These are phyloP conservation scores for Melampsora larici-populina DNA, from an alignment of 1,284 basidiomycete genomes.

Conservation along the genomic window DNA sequence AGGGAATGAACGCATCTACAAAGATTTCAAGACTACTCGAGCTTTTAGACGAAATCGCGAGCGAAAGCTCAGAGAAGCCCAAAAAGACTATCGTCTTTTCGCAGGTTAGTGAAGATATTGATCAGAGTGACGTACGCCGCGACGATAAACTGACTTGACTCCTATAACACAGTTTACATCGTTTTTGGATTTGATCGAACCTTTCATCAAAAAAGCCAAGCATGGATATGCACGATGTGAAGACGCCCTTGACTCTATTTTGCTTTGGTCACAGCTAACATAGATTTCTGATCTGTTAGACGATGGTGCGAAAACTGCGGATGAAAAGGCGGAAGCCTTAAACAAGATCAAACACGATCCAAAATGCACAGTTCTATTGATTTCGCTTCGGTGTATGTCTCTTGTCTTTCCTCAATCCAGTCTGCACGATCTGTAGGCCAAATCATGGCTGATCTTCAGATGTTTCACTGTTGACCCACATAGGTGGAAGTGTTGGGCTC, in stretches of 20 bases:
- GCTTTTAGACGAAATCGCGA: slow-evolving; percentile 47
- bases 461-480: neutral
- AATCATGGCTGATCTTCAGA: neutral
- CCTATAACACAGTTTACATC: slow-evolving; percentile 49
- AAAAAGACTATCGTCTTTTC: slow-evolving; percentile 51
- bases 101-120: slow-evolving; percentile 40
- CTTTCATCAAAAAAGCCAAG: slow-evolving; percentile 45
- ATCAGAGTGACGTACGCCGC: neutral
- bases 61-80: slow-evolving; percentile 6
- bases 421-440: neutral
- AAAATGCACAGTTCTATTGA: slow-evolving; percentile 29
- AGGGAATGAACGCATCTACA: slow-evolving; percentile 45
- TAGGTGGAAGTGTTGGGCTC: slow-evolving; percentile 61
- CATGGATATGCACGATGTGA: slow-evolving; percentile 50
- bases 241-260: neutral
- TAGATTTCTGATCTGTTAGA: slow-evolving; percentile 9
- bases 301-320: slow-evolving; percentile 22
- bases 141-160: neutral
- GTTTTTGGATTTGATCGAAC: slow-evolving; percentile 52
- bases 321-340: slow-evolving; percentile 26
- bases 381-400: slow-evolving; percentile 31
- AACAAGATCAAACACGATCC: slow-evolving; percentile 26
- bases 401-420: neutral
- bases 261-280: neutral
- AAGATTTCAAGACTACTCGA: slow-evolving; percentile 51